Base-by-base conservation (phyloP, 2,329 filamentous ascomycete species). In the Trichoderma simmonsii region DNA sequence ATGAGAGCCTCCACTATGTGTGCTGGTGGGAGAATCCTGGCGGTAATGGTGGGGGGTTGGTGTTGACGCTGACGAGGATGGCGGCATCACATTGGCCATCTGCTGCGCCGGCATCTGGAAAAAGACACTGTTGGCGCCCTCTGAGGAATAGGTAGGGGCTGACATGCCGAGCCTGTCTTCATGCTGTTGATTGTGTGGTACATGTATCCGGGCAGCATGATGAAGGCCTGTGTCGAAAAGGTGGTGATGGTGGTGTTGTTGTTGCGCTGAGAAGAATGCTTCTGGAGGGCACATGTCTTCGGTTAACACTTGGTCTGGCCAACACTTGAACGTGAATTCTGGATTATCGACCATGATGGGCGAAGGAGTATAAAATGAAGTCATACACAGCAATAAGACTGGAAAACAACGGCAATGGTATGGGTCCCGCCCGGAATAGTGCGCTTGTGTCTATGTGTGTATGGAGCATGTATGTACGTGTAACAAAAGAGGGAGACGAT, bases 1-100 rank as follows among this genome's bases (percentile, higher is more conserved):
- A 68, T 74, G 75, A 24, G 75, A 74, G n/a, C 72, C 60, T 30
- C 57, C 57, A 54, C 68, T 73, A 32, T 62, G 43, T 18, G 72
- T 54, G 73, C 66, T 71, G 48, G 65, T 24, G 21, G 70, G 70
- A 3, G 72, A 72, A 67, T 26, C 65, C n/a, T 57, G 63, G 32
- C 51, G 60, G 48, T 54, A 54, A 6, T 63, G 66, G 12, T 21
- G 72, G 30, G 56, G 48, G 12, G 48, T 56, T 70, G 63, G 28
- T 60, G 28, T 26, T 51, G 65, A 66, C 34, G 70, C 18, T 18
- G 66, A 9, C n/a, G 48, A 48, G 36, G 34, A 36, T 14, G 39
- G 15, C 36, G 39, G 56, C 18, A 51, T 48, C 6, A 61, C 15
- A 68, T 43, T 57, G 51, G 71, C 66, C 57, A 56, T 60, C 28